Evolutionary conservation across 495 filamentous ascomycete genomes (phyloP).

Genomic region (Aspergillus heteromorphus): DNA sequence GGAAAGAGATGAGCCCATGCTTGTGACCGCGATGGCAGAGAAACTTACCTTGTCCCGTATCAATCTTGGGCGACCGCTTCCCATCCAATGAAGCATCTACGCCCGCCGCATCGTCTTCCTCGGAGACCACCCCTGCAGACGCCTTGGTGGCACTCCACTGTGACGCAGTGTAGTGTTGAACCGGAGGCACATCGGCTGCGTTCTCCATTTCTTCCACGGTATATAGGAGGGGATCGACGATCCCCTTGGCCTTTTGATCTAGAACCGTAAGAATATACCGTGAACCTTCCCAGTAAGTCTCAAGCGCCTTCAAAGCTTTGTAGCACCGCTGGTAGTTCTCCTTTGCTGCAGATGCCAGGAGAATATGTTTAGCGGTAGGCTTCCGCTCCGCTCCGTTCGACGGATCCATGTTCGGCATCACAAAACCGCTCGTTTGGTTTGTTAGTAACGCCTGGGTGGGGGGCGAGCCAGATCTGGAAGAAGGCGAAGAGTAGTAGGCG

Average conservation of each 20-base stretch:
- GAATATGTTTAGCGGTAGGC: conserved; percentile 58
- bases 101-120: conserved; percentile 20
- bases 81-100: conserved; percentile 25
- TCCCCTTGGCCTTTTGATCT: conserved; percentile 82
- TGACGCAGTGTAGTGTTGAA: conserved; percentile 36
- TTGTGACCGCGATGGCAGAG: conserved; percentile 5
- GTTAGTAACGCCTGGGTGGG: conserved; percentile 28
- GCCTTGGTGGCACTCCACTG: conserved; percentile 37
- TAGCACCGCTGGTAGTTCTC: conserved; percentile 80
- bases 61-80: conserved; percentile 39
- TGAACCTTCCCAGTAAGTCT: conserved; percentile 80
- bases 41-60: conserved; percentile 49
- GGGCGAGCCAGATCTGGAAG: conserved; percentile 28
- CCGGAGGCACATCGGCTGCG: conserved; percentile 35
- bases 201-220: conserved; percentile 74
- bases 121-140: conserved; percentile 20
- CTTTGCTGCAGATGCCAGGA: conserved; percentile 68
- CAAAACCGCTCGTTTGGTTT: conserved; percentile 38
- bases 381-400: conserved; percentile 36
- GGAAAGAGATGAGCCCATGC: conserved; percentile 9
- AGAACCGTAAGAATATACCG: conserved; percentile 78
- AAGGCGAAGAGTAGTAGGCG: conserved; percentile 42
- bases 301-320: conserved; percentile 68
- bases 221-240: conserved; percentile 74
- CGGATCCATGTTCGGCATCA: conserved; percentile 34